phyloP scores from a whole-genome alignment of 371 early-diverging fungal genomes.

The Syncephalastrum monosporum region DNA sequence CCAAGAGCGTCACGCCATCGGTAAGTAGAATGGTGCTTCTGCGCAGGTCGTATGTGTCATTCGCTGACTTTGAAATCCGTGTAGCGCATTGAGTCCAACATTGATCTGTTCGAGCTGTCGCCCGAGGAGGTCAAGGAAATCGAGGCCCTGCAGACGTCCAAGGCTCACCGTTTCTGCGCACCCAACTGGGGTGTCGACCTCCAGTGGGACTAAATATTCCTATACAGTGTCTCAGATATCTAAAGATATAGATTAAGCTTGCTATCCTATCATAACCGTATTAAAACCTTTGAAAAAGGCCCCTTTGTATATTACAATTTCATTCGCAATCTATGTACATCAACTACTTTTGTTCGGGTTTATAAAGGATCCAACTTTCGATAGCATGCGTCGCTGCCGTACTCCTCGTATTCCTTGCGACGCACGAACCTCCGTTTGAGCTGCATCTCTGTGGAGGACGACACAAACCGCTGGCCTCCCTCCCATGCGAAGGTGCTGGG shows the following conservation, averaged over 20 bases:
- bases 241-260: too few species aligned
- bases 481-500: slow-evolving; percentile 58
- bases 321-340: too few species aligned
- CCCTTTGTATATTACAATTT: too few species aligned
- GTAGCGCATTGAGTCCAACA: slow-evolving; percentile 46
- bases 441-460: slow-evolving; percentile 42
- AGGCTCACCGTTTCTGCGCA: slow-evolving; percentile 29
- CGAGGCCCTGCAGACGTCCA: slow-evolving; percentile 35
- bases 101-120: slow-evolving; percentile 34
- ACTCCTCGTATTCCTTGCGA: slow-evolving; percentile 59
- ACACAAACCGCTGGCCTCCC: slow-evolving; percentile 49
- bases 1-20: slow-evolving; percentile 51
- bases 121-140: slow-evolving; percentile 41
- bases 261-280: too few species aligned
- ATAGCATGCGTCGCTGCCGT: slow-evolving; percentile 40
- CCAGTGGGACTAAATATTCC: too few species aligned
- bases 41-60: not conserved
- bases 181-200: slow-evolving; percentile 36
- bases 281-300: too few species aligned
- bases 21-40: slow-evolving; percentile 22
- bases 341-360: too few species aligned
- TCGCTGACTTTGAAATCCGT: not conserved
- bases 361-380: too few species aligned
- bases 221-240: too few species aligned
- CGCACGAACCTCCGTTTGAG: slow-evolving; percentile 49